These are phyloP conservation scores for Blastocystis sp. DNA, from an alignment of 352 stramenopile species.

Conservation along the genomic window DNA sequence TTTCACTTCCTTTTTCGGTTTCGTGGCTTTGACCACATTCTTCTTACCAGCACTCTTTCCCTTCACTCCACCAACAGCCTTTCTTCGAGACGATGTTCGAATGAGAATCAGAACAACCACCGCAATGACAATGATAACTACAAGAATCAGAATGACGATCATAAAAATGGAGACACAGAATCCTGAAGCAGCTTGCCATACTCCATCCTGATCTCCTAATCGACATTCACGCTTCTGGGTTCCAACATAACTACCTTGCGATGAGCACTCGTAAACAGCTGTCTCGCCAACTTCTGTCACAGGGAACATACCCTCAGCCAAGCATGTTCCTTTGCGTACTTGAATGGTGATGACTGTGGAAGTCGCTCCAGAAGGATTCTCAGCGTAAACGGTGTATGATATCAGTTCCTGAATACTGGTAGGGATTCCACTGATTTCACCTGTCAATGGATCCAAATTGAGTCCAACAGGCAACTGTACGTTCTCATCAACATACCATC, in stretches of 20 bases:
- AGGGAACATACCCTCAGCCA: not conserved
- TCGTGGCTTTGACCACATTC: not conserved
- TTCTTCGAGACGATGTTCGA: not conserved
- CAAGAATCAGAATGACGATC: slow-evolving; percentile 14
- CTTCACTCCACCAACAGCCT: slow-evolving; percentile 36
- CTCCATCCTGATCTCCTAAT: not conserved
- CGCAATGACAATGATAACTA: not conserved
- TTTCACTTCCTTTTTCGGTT: not conserved
- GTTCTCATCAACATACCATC: slow-evolving; percentile 3
- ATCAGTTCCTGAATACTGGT: not conserved
- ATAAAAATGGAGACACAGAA: not conserved
- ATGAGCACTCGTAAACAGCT: not conserved
- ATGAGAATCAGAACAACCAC: not conserved
- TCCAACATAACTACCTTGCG: not conserved
- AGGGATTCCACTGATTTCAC: slow-evolving; percentile 16
- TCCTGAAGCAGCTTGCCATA: not conserved
- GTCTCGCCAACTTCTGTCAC: not conserved
- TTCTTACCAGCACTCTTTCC: not conserved
- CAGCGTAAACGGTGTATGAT: not conserved
- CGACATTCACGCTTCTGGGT: slow-evolving; percentile 13
- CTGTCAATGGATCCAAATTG: not conserved
- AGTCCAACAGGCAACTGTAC: slow-evolving; percentile 6
- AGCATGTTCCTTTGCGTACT: not conserved
- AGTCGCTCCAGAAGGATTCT: not conserved
- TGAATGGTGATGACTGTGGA: not conserved